Evolutionary conservation across 805 yeast genomes (phyloP).

Genomic region (Ogataea populi-albae): DNA sequence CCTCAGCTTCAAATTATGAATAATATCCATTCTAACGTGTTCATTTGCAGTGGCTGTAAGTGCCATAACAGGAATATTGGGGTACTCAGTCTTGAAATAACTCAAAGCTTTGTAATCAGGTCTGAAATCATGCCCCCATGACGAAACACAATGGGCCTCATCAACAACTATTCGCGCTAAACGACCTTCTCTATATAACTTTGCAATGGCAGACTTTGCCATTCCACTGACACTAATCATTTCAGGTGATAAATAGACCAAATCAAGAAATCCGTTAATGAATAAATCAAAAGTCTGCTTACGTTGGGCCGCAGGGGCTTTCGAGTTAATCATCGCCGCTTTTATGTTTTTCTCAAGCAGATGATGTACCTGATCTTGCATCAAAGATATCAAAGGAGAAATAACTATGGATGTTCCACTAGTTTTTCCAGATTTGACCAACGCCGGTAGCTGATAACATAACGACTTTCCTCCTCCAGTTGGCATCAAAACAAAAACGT

Average conservation of each 20-base stretch:
- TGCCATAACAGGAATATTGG: constrained; percentile 89
- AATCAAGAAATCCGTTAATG: constrained; percentile 61
- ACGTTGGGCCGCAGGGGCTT: constrained; percentile 61
- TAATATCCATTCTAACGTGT: constrained; percentile 81
- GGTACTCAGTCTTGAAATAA: constrained; percentile 68
- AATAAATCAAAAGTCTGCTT: constrained; percentile 60
- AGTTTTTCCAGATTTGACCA: constrained; percentile 70
- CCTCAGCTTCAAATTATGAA: constrained; percentile 66
- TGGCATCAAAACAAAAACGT: constrained; percentile 95
- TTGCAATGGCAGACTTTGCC: constrained; percentile 60
- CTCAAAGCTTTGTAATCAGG: constrained; percentile 89
- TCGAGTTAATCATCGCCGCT: constrained; percentile 89
- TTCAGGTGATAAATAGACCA: constrained; percentile 91
- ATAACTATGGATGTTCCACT: constrained; percentile 86
- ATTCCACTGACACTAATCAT: constrained; percentile 77
- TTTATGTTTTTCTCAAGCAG: constrained; percentile 60
- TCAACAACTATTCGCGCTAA: constrained; percentile 90
- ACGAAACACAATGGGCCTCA: constrained; percentile 97
- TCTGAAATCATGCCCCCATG: constrained; percentile 98
- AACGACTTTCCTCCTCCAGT: constrained; percentile 98
- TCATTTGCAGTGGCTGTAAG: constrained; percentile 96
- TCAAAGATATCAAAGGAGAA: constrained; percentile 90
- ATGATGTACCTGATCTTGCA: constrained; percentile 96
- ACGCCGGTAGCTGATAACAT: constrained; percentile 93
- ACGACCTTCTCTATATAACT: constrained; percentile 49